These are phyloP conservation scores for Scheffersomyces cryptocercus DNA, from an alignment of 1,139 yeast species.

Conservation along the genomic window DNA sequence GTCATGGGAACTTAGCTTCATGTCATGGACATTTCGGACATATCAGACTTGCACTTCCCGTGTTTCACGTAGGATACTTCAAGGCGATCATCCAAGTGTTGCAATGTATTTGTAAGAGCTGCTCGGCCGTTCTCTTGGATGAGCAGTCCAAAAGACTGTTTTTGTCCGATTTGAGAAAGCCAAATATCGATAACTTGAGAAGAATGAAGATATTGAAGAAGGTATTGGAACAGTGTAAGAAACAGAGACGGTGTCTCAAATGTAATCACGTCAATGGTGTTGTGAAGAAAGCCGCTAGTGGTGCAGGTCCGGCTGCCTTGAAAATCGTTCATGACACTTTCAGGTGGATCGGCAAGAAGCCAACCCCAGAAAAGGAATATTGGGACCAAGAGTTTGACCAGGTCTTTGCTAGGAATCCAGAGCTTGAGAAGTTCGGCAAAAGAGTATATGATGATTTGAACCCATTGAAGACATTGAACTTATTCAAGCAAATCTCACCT, in stretches of 20 bases:
- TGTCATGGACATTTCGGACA: conserved; percentile 99
- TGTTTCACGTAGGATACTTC: conserved; percentile 96
- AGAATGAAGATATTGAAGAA: conserved; percentile 86
- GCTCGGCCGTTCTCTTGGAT: conserved; percentile 76
- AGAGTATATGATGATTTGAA: conserved; percentile 92
- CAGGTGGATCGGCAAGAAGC: conserved; percentile 92
- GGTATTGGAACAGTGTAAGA: conserved; percentile 88
- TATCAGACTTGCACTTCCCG: conserved; percentile 88
- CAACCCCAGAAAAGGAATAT: conserved; percentile 76
- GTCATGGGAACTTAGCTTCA: conserved; percentile 88
- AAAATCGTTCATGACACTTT: conserved; percentile 95
- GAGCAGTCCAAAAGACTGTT: conserved; percentile 71
- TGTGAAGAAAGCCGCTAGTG: conserved; percentile 94
- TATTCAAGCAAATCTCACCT: conserved; percentile 83
- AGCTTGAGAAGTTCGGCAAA: conserved; percentile 81
- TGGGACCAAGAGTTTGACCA: conserved; percentile 88
- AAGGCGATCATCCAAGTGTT: conserved; percentile 86
- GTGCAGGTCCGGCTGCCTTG: conserved; percentile 88
- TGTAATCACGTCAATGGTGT: conserved; percentile 95
- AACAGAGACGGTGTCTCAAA: conserved; percentile 84
- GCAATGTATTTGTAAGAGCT: conserved; percentile 89
- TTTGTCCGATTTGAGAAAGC: conserved; percentile 75
- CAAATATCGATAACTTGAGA: conserved; percentile 86
- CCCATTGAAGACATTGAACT: conserved; percentile 83
- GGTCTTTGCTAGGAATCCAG: conserved; percentile 74